Evolutionary conservation across 306 rosid species (phyloP), one percentile per base, ranked within the genome.

Genomic region (Fragaria iinumae): DNA sequence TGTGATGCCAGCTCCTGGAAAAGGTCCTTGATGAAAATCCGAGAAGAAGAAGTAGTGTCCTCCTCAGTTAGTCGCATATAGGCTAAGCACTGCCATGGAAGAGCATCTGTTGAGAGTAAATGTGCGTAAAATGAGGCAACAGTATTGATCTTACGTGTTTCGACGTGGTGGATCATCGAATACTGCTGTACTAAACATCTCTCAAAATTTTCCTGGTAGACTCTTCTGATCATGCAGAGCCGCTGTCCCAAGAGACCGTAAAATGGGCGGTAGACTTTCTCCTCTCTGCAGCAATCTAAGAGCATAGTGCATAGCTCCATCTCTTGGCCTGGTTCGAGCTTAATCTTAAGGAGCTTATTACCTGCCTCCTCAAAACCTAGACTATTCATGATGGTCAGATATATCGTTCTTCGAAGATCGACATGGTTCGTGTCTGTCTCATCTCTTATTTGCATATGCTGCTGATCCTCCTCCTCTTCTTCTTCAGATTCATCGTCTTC

Each of bases 261-360:
- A 74, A 87, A 90, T 34, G 92, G 76, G n/a, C 80, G 92, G 77
- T 88, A 91, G 59, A 91, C 82, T 82, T 91, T 86, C 84, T 91
- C 97, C 84, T 90, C 96, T 55, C 93, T 88, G 89, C 98, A 91
- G 72, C 97, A 93, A 81, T 91, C 91, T 86, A 88, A 78, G 80
- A 93, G 89, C 96, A 93, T 89, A 76, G 86, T 77, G 72, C 97
- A 91, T 68, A 91, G 12, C 76, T 93, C 93, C 93, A 91, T 93
- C 95, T 92, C 97, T 80, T 91, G 98, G 63, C 98, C 96, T 11
- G 97, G 88, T 92, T 91, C 93, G 3, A 93, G 87, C 82, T 91
- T 89, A 74, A 93, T 93, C 80, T 91, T 83, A 60, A 91, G 84
- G 71, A 93, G 97, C 81, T 91, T 91, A 76, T 93, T 96, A 69